phyloP scores from a whole-genome alignment of 2,329 filamentous ascomycete genomes.

The Fusarium sp. region DNA sequence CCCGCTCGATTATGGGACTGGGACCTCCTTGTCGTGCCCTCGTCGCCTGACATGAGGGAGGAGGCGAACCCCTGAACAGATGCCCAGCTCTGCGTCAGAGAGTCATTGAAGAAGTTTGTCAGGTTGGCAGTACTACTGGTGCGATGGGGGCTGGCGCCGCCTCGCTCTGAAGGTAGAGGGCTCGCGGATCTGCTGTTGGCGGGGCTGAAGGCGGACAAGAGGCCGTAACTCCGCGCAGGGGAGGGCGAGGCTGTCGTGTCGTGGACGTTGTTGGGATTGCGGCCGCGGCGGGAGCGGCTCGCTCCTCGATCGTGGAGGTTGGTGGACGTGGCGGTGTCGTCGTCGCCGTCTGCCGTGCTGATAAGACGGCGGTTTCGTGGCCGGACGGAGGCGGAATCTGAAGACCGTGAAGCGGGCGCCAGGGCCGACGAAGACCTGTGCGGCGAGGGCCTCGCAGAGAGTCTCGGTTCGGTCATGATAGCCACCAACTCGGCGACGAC shows the following conservation, averaged over 20 bases:
- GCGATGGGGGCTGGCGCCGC: slow-evolving; percentile 42
- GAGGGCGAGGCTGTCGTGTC: slow-evolving; percentile 38
- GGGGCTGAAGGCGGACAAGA: slow-evolving; percentile 51
- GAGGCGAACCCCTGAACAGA: slow-evolving; percentile 67
- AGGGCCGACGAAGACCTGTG: slow-evolving; percentile 61
- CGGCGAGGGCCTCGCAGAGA: slow-evolving; percentile 47
- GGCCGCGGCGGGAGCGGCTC: slow-evolving; percentile 34
- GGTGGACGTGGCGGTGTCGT: slow-evolving; percentile 33
- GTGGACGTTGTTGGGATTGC: slow-evolving; percentile 29
- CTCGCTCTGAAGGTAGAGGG: slow-evolving; percentile 60
- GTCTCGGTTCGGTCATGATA: slow-evolving; percentile 52
- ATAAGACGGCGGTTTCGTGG: slow-evolving; percentile 64
- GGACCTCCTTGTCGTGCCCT: slow-evolving; percentile 35
- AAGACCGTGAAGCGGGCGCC: slow-evolving; percentile 55
- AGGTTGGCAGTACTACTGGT: slow-evolving; percentile 53
- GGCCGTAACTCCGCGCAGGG: slow-evolving; percentile 50
- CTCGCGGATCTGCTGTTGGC: slow-evolving; percentile 59
- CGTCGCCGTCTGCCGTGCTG: slow-evolving; percentile 46
- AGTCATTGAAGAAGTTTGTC: slow-evolving; percentile 60
- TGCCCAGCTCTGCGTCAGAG: slow-evolving; percentile 66
- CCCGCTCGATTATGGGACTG: slow-evolving; percentile 39
- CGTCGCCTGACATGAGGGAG: slow-evolving; percentile 52
- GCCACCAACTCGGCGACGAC: slow-evolving; percentile 50
- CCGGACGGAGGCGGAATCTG: slow-evolving; percentile 56
- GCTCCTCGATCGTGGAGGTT: slow-evolving; percentile 26